Base-by-base conservation (phyloP, 2,329 filamentous ascomycete genomes). In the Zymoseptoria brevis region DNA sequence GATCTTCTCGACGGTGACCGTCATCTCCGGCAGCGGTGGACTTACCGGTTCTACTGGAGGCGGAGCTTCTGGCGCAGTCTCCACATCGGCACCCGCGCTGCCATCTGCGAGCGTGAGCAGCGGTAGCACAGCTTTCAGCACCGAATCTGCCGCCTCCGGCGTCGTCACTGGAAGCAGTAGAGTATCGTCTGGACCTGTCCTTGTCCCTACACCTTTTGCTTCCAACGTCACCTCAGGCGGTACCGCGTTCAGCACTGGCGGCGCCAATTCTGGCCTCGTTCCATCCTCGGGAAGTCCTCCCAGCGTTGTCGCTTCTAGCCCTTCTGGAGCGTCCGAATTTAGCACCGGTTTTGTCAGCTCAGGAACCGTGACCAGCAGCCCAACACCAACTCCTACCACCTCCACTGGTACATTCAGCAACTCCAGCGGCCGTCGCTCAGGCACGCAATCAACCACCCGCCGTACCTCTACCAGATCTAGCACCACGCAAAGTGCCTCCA, bases 61-160 rank as follows among this genome's bases (percentile, higher is more conserved):
- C 41, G 50, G 30, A 29, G 60, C 19, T n/a, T 66, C 64, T 11
- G 63, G 60, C 19, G 60, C 55, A 26, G 50, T 56, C 16, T 56
- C 58, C 35, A 64, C 61, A 7, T 57, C 60, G 19, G 59, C 57
- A 7, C 62, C 65, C 22, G 11, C 35, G 35, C 35, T 45, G 35
- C 35, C 35, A 45, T 60, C 60, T 8, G 54, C 53, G 16, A 60
- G 60, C 5, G 59, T 62, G 22, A 62, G 22, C 22, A 26, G 22
- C 9, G 51, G 51, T 13, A 22, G 24, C n/a, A 53, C 51, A 53
- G 51, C 51, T 11, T 53, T 26, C 51, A 53, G 51, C 22, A 65
- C 57, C 54, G 62, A 62, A 29, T 62, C 54, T 49, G 56, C 62
- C 11, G 57, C 55, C n/a, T 66, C 64, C 9, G 66, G 67, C 4